Percentiles rank a stretch among this genome's conserved stretches.
Conservation (phyloP, 805 yeast species). For the Kurtzmaniella fragi region DNA sequence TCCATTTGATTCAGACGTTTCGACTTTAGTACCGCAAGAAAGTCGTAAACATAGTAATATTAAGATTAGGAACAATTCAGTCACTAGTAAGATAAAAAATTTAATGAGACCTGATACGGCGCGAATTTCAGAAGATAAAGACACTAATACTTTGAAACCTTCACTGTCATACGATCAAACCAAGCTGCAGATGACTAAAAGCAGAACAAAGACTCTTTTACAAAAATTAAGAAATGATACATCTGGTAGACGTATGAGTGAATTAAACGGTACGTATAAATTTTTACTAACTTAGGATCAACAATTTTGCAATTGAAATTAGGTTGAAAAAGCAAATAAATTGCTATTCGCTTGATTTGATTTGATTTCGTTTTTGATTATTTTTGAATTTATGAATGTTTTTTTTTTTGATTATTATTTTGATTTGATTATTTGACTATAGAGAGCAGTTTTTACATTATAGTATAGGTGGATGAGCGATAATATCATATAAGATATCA, state of each 20-base stretch:
- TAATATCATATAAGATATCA: too few species aligned
- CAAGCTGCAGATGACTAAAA: conserved; percentile 27
- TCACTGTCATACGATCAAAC: conserved; percentile 26
- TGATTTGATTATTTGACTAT: too few species aligned
- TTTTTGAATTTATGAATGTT: too few species aligned
- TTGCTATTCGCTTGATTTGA: background rate
- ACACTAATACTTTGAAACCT: background rate
- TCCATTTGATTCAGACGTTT: conserved; percentile 13
- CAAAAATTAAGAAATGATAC: conserved; percentile 8
- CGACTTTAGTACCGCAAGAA: conserved; percentile 6
- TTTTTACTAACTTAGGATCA: conserved; percentile 2
- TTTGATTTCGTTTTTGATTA: background rate
- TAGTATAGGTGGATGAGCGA: too few species aligned
- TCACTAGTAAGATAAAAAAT: conserved; percentile 16
- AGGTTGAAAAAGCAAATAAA: background rate
- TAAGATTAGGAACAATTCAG: conserved; percentile 10
- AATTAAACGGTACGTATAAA: conserved; percentile 31
- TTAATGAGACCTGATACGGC: conserved; percentile 9
- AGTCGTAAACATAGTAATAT: background rate
- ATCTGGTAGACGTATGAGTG: conserved; percentile 18
- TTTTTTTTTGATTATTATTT: too few species aligned
- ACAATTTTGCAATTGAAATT: background rate
- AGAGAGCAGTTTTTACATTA: too few species aligned
- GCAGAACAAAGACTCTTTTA: conserved; percentile 18
- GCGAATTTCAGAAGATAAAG: background rate